Evolutionary conservation across 1,284 basidiomycete species (phyloP).

Genomic region (Cystodermella granulosa): DNA sequence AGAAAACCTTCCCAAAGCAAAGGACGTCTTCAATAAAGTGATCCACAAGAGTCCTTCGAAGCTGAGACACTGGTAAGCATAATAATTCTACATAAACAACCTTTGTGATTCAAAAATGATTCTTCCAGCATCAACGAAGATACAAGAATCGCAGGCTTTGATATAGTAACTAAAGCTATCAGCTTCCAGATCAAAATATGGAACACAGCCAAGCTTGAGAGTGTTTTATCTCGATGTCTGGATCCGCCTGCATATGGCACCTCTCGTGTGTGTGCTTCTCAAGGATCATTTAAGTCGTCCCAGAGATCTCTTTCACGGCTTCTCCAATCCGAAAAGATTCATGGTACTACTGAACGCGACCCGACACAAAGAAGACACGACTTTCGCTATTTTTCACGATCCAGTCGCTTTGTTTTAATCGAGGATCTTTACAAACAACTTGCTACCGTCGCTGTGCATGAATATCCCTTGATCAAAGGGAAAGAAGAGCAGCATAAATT

Average conservation of each 20-base stretch:
- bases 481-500: slow-evolving; percentile 48
- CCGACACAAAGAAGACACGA: slow-evolving; percentile 82
- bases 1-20: too few relatives aligned
- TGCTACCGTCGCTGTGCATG: slow-evolving; percentile 63
- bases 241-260: slow-evolving; percentile 24
- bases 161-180: slow-evolving; percentile 70
- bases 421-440: slow-evolving; percentile 84
- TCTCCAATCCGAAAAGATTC: slow-evolving; percentile 81
- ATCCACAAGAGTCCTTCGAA: too few relatives aligned
- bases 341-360: slow-evolving; percentile 90
- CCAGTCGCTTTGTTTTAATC: slow-evolving; percentile 78
- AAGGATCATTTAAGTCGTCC: slow-evolving; percentile 19
- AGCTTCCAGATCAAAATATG: slow-evolving; percentile 86
- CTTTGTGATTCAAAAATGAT: background rate
- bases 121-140: background rate
- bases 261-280: slow-evolving; percentile 9
- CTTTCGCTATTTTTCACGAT: slow-evolving; percentile 82
- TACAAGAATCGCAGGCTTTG: slow-evolving; percentile 15
- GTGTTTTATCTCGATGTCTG: slow-evolving; percentile 61
- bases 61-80: too few relatives aligned
- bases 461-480: slow-evolving; percentile 55
- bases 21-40: too few relatives aligned
- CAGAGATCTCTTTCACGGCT: slow-evolving; percentile 54
- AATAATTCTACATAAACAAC: background rate
- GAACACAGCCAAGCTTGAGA: slow-evolving; percentile 71